Conservation (phyloP, 179 eudicot species). For the Kewa caespitosa region DNA sequence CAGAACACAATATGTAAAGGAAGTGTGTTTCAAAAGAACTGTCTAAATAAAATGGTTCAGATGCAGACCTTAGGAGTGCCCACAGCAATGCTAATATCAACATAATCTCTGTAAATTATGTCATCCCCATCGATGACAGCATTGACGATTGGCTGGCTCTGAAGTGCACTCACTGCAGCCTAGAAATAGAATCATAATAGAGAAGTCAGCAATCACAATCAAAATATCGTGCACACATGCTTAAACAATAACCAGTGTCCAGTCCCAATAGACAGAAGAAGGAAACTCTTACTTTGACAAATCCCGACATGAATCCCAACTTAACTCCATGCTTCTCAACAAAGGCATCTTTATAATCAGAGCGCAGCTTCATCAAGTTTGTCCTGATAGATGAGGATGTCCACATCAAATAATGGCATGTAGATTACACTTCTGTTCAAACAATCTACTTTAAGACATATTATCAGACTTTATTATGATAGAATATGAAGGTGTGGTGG, state of each 20-base stretch:
- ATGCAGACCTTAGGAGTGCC: conserved; percentile 84
- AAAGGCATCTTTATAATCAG: conserved; percentile 94
- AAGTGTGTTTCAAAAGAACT: not conserved
- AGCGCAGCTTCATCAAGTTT: conserved; percentile 94
- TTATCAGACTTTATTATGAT: not conserved
- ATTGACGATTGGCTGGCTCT: conserved; percentile 88
- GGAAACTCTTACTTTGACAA: conserved; percentile 64
- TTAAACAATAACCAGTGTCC: not conserved
- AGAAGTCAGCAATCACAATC: conserved; percentile 8
- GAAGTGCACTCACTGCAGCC: conserved; percentile 96
- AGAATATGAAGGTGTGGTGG: not conserved
- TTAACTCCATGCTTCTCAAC: conserved; percentile 97
- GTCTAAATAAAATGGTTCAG: conserved; percentile 4
- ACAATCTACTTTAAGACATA: not conserved
- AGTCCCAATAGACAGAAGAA: not conserved
- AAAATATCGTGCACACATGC: not conserved
- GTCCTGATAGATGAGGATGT: conserved; percentile 55
- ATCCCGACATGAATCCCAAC: conserved; percentile 96
- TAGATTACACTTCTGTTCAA: not conserved
- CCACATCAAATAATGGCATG: conserved; percentile 17
- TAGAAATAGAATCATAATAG: conserved; percentile 41
- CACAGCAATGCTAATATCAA: conserved; percentile 96
- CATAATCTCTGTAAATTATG: conserved; percentile 87
- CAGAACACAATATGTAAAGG: not conserved
- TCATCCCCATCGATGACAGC: conserved; percentile 99